Conservation (phyloP, 192 early-diverging fungal genomes). For the Backusella parvicylindrica region DNA sequence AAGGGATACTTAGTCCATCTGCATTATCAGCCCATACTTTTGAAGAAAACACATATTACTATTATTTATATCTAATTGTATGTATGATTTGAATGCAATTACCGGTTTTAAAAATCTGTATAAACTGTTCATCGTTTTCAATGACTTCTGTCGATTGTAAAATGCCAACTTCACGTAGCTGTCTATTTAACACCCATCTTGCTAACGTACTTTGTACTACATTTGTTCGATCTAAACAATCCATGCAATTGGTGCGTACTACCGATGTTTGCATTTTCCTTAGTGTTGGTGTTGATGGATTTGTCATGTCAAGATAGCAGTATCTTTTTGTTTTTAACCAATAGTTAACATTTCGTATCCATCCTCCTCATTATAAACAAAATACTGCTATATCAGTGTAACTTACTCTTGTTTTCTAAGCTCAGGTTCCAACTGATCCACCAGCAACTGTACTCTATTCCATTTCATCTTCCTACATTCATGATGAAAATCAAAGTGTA, state of each 20-base stretch:
- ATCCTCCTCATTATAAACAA: too few relatives aligned
- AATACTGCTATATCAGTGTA: background rate
- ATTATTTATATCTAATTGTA: background rate
- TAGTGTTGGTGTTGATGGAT: constrained; percentile 32
- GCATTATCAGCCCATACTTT: constrained; percentile 97
- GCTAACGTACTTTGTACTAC: constrained; percentile 97
- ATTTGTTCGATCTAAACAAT: constrained; percentile 98
- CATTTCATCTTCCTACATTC: constrained; percentile 95
- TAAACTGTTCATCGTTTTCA: constrained; percentile 60
- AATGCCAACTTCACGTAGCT: constrained; percentile 66
- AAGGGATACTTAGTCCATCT: constrained; percentile 83
- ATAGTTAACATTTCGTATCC: background rate
- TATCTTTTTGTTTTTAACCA: constrained; percentile 40
- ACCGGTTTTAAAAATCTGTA: constrained; percentile 77
- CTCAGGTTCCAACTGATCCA: constrained; percentile 71
- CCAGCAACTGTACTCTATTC: constrained; percentile 77
- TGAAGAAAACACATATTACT: background rate
- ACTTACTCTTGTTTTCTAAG: constrained; percentile 48
- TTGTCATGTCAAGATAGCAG: constrained; percentile 41
- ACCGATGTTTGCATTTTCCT: constrained; percentile 67
- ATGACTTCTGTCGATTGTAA: constrained; percentile 58
- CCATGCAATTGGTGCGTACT: constrained; percentile 96
- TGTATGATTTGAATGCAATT: background rate
- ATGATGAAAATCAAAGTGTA: constrained; percentile 96
- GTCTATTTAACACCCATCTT: constrained; percentile 63